Conservation (phyloP, 1,139 yeast genomes). For the Saccharomycopsis crataegensis region DNA sequence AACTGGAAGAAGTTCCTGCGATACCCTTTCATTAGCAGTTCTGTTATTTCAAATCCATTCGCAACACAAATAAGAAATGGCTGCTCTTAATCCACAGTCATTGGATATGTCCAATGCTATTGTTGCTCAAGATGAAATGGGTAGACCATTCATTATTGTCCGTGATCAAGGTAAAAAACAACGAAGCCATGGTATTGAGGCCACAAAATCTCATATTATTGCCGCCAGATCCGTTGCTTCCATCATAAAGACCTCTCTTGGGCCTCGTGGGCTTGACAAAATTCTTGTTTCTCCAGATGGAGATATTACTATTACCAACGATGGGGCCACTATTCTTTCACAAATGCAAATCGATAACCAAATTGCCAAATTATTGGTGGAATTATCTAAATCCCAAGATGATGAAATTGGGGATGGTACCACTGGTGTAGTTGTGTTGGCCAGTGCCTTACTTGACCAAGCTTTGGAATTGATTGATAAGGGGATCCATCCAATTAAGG, state of each 20-base stretch:
- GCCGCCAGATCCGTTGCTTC: conserved; percentile 96
- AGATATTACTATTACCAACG: conserved; percentile 95
- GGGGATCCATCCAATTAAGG: conserved; percentile 94
- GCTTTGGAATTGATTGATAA: conserved; percentile 90
- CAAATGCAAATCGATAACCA: conserved; percentile 96
- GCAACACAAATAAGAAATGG: not conserved
- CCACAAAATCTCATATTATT: conserved; percentile 87
- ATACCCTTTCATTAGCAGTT: too few relatives aligned
- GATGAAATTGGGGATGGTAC: conserved; percentile 99
- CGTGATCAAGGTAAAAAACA: conserved; percentile 94
- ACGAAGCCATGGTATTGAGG: conserved; percentile 89
- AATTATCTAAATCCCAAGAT: conserved; percentile 91
- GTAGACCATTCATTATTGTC: conserved; percentile 95
- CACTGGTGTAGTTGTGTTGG: conserved; percentile 96
- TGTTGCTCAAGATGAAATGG: conserved; percentile 98
- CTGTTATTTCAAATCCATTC: not conserved
- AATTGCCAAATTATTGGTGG: conserved; percentile 91
- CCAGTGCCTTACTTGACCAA: conserved; percentile 90
- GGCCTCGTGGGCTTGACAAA: conserved; percentile 98
- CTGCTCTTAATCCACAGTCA: conserved; percentile 11
- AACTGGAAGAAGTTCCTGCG: too few relatives aligned
- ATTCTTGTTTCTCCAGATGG: conserved; percentile 92
- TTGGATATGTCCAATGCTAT: conserved; percentile 90
- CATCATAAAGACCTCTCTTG: conserved; percentile 85
- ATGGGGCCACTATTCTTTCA: conserved; percentile 93